phyloP scores from a whole-genome alignment of 805 yeast genomes.

The Cyberlindnera mississippiensis region DNA sequence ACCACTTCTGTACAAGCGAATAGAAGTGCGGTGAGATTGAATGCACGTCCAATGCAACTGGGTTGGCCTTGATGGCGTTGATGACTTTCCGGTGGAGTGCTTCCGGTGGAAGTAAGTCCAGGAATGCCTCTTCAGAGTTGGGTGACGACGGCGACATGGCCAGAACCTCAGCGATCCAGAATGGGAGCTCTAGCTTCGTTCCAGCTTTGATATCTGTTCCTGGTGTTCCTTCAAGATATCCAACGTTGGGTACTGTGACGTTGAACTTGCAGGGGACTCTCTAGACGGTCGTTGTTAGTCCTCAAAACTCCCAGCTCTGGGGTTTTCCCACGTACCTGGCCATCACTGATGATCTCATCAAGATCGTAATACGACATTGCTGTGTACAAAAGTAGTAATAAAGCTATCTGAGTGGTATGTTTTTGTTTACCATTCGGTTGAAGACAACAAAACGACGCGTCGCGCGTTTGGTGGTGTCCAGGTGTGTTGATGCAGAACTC shows the following conservation, averaged over 20 bases:
- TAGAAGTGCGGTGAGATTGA: slow-evolving; percentile 65
- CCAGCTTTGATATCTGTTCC: slow-evolving; percentile 54
- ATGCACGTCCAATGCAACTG: slow-evolving; percentile 63
- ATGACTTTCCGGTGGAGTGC: slow-evolving; percentile 60
- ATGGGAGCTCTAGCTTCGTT: slow-evolving; percentile 71
- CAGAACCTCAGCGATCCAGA: slow-evolving; percentile 82
- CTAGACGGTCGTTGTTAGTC: slow-evolving; percentile 19
- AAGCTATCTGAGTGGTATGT: background rate
- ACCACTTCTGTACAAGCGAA: slow-evolving; percentile 72
- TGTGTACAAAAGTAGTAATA: too few relatives aligned
- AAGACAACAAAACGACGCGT: background rate
- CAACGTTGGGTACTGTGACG: slow-evolving; percentile 79
- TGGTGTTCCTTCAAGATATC: slow-evolving; percentile 77
- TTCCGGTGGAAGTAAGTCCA: slow-evolving; percentile 69
- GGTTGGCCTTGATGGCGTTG: slow-evolving; percentile 78
- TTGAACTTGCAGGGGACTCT: slow-evolving; percentile 78
- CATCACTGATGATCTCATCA: slow-evolving; percentile 70
- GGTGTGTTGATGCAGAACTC: background rate
- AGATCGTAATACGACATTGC: slow-evolving; percentile 55
- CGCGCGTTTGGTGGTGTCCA: background rate
- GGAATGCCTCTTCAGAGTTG: slow-evolving; percentile 43
- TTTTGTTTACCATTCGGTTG: background rate
- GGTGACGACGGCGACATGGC: slow-evolving; percentile 44
- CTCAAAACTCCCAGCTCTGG: background rate
- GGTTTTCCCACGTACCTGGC: slow-evolving; percentile 37